Evolutionary conservation across 2,329 filamentous ascomycete species (phyloP), one percentile per base, ranked within the genome.

Genomic region (Ceratocystis ficicola): DNA sequence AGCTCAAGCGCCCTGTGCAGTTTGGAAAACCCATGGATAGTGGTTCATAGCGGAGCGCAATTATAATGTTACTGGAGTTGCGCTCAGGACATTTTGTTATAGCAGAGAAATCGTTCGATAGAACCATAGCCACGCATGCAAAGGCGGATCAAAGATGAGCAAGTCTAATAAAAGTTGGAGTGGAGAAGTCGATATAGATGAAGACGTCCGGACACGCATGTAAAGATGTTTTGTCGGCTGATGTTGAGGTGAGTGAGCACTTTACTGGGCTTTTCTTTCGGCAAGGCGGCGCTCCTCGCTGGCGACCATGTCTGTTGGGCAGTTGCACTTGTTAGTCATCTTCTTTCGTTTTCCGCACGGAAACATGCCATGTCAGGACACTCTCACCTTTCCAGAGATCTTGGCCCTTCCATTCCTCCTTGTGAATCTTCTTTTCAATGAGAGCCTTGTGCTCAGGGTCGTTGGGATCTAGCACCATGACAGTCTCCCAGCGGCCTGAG

Each of bases 341-440:
- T 52, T 52, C 48, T 25, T 8, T 52, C 22, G 48, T 52, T 59
- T 59, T 30, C 28, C 30, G 10, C 55, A 20, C 12, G 32, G 55
- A 59, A 59, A 32, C 55, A 59, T 59, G 55, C 12, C 55, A 59
- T 59, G 17, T 59, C 17, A 30, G 7, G 4, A 8, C 28, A 36
- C 17, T 70, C 84, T 74, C 76, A 88, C 86, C 87, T 80, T 85
- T 94, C 94, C 94, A 99, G 72, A 96, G 81, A 76, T 97, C 92
- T 78, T 95, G 89, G 57, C 90, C 89, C 73, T 86, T 82, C 75
- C 95, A 94, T 69, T 89, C 81, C 79, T 95, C 90, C 77, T 91
- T 89, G 75, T 95, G 89, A 65, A 94, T 83, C 77, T 80, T 86
- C 84, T 92, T 93, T 83, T 95, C 89, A 70, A 95, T 89, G 70